phyloP scores from a whole-genome alignment of 495 filamentous ascomycete species.

The Talaromyces ruber region DNA sequence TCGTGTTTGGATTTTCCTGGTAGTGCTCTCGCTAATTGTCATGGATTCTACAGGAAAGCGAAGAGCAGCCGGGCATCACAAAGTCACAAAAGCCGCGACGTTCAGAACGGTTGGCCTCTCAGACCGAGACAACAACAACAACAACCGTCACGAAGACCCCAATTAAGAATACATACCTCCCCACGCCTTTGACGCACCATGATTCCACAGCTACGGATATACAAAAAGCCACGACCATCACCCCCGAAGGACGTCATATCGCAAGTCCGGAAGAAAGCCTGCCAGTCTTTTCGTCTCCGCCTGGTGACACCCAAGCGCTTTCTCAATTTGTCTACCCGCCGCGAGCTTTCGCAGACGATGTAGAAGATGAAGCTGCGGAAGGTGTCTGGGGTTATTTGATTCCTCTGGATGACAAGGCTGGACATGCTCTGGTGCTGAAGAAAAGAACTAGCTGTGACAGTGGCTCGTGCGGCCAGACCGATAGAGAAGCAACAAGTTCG shows the following conservation, averaged over 20 bases:
- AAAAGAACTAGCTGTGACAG: slow-evolving; percentile 51
- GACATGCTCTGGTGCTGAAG: slow-evolving; percentile 64
- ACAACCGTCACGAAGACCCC: slow-evolving; percentile 39
- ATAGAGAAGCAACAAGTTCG: slow-evolving; percentile 36
- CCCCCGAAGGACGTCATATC: slow-evolving; percentile 46
- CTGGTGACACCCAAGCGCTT: slow-evolving; percentile 54
- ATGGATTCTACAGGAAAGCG: slow-evolving; percentile 21
- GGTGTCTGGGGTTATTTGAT: slow-evolving; percentile 95
- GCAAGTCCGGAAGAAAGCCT: slow-evolving; percentile 49
- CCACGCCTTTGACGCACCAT: slow-evolving; percentile 71
- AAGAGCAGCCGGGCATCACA: slow-evolving; percentile 25
- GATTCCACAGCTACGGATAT: slow-evolving; percentile 53
- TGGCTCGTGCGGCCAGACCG: slow-evolving; percentile 9
- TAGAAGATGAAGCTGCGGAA: slow-evolving; percentile 70
- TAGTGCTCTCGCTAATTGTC: background rate
- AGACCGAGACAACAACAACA: slow-evolving; percentile 20
- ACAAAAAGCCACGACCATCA: slow-evolving; percentile 63
- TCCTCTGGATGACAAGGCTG: slow-evolving; percentile 62
- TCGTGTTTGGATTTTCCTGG: background rate
- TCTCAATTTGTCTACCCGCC: slow-evolving; percentile 77
- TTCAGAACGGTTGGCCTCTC: slow-evolving; percentile 42
- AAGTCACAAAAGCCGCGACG: slow-evolving; percentile 44
- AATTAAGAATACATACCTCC: slow-evolving; percentile 58
- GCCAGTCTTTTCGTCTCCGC: slow-evolving; percentile 61
- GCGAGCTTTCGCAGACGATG: slow-evolving; percentile 66